Conservation (phyloP, 306 rosid genomes). For the Betula pendula region DNA sequence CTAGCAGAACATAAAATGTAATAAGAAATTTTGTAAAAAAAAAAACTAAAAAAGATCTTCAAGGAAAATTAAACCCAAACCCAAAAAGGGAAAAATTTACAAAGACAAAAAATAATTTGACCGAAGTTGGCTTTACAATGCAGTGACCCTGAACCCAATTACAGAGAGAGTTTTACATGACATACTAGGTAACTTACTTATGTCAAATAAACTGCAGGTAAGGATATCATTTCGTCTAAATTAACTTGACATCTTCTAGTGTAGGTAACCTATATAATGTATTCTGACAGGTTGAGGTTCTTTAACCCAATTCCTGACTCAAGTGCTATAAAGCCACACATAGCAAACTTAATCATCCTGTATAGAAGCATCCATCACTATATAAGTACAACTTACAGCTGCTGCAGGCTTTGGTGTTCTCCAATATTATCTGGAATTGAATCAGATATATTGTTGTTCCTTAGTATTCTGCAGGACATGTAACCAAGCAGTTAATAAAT, state of each 20-base stretch:
- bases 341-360: background rate
- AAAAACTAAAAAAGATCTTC: background rate
- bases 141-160: background rate
- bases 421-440: conserved; percentile 66
- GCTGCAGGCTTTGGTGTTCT: conserved; percentile 43
- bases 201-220: no score
- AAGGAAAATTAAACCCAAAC: background rate
- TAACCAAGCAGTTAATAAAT: conserved; percentile 19
- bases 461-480: conserved; percentile 61
- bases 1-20: background rate
- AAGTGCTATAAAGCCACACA: background rate
- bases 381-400: conserved; percentile 51
- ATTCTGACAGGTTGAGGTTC: background rate
- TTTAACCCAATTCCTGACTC: background rate
- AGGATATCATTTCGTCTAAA: no score
- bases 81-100: background rate
- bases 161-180: no score
- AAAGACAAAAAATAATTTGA: background rate
- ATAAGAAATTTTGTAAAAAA: background rate
- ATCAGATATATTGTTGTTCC: conserved; percentile 69
- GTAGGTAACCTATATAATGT: background rate
- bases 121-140: background rate
- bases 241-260: no score
- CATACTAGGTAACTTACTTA: no score
- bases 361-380: conserved; percentile 10